Evolutionary conservation across 179 eudicot species (phyloP).

Genomic region (Beta corolliflora): DNA sequence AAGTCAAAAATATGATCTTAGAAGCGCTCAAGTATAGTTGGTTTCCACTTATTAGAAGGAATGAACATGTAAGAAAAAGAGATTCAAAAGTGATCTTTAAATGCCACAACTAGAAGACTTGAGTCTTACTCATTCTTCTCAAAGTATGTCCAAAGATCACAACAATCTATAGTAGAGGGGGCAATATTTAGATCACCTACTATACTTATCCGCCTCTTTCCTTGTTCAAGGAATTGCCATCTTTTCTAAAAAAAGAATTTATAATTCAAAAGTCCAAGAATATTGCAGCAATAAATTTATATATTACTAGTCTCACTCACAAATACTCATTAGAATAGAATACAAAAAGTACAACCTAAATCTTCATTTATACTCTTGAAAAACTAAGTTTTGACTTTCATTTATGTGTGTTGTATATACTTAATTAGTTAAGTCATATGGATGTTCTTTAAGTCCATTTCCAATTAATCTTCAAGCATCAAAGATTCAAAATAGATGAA

Average conservation of each 20-base stretch:
- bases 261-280: conserved; percentile 32
- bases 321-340: too few relatives aligned
- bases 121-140: conserved; percentile 80
- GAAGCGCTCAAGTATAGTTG: not conserved
- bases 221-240: conserved; percentile 71
- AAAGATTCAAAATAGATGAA: not conserved
- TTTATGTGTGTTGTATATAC: too few relatives aligned
- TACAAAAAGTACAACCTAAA: too few relatives aligned
- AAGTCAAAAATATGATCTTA: not conserved
- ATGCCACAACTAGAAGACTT: conserved; percentile 1
- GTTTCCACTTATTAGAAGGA: not conserved
- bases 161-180: conserved; percentile 82
- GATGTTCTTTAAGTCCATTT: not conserved
- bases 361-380: too few relatives aligned
- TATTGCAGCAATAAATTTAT: not conserved
- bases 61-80: not conserved
- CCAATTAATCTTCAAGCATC: not conserved
- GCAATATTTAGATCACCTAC: conserved; percentile 96
- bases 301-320: not conserved
- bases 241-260: conserved; percentile 73
- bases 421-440: too few relatives aligned
- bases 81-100: not conserved
- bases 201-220: conserved; percentile 70
- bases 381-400: too few relatives aligned
- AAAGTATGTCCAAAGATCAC: conserved; percentile 86